phyloP scores from a whole-genome alignment of 352 stramenopile species.

The Phytophthora fragariae region DNA sequence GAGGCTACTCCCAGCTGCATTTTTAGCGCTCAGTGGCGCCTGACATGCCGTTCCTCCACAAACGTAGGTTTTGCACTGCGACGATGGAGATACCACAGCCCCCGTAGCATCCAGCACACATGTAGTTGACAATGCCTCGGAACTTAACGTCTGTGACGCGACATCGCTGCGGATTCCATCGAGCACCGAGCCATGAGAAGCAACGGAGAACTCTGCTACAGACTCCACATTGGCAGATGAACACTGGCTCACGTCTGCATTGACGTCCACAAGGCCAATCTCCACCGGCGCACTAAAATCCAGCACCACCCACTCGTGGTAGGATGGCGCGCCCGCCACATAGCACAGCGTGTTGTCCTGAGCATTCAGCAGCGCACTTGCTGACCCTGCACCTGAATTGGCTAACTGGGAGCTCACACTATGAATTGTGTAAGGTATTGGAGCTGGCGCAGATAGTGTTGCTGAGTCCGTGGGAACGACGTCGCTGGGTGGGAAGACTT shows the following conservation, averaged over 20 bases:
- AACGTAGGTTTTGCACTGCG: conserved; percentile 27
- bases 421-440: conserved; percentile 67
- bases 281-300: conserved; percentile 49
- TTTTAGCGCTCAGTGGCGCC: conserved; percentile 6
- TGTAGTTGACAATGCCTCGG: background rate
- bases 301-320: conserved; percentile 77
- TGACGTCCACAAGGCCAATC: conserved; percentile 66
- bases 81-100: conserved; percentile 20
- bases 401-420: conserved; percentile 67
- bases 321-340: conserved; percentile 42
- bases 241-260: conserved; percentile 50
- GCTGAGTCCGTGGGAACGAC: conserved; percentile 18
- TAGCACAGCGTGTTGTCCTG: conserved; percentile 51
- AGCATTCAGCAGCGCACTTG: conserved; percentile 37
- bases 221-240: conserved; percentile 34
- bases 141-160: conserved; percentile 20
- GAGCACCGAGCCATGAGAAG: conserved; percentile 46
- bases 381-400: conserved; percentile 47
- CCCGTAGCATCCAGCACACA: conserved; percentile 46
- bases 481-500: conserved; percentile 58
- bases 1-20: conserved; percentile 32
- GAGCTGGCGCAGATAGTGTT: conserved; percentile 23
- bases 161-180: conserved; percentile 37
- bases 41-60: conserved; percentile 49
- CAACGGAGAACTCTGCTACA: conserved; percentile 53